These are phyloP conservation scores for Dryadomyces sulphureus DNA, from an alignment of 2,329 filamentous ascomycete genomes.

Conservation along the genomic window DNA sequence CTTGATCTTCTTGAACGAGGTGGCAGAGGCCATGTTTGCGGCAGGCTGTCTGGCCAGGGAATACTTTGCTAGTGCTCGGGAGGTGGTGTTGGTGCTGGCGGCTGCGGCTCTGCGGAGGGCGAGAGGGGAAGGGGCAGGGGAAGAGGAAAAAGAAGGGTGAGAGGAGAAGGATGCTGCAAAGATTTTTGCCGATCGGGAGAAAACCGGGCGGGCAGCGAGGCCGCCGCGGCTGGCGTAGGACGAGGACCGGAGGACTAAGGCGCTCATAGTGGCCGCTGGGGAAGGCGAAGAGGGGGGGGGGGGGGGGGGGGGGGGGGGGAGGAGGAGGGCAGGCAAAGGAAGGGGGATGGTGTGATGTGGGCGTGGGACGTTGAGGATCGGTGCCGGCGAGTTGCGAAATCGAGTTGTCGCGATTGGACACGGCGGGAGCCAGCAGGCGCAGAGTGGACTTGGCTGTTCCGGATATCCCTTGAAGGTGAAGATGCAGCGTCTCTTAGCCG, in stretches of 20 bases:
- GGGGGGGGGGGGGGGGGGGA: neutral
- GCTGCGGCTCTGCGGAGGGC: conserved; percentile 2
- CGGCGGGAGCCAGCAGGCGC: neutral
- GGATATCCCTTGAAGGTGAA: neutral
- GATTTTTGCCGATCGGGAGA: conserved; percentile 7
- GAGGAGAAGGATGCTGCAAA: conserved; percentile 5
- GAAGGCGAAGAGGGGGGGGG: neutral
- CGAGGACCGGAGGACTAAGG: conserved; percentile 7
- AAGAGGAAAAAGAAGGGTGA: conserved; percentile 1
- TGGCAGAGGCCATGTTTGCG: conserved; percentile 35
- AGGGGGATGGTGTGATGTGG: too few relatives aligned
- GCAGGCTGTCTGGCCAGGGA: neutral
- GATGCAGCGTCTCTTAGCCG: conserved; percentile 6
- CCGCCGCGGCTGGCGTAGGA: conserved; percentile 7
- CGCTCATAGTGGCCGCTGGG: conserved; percentile 6
- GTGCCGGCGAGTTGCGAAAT: conserved; percentile 1
- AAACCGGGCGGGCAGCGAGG: conserved; percentile 8
- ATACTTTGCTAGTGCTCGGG: neutral
- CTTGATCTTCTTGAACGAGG: conserved; percentile 66
- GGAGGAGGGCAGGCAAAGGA: neutral
- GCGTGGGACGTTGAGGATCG: neutral
- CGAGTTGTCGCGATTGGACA: conserved; percentile 8
- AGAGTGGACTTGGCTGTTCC: neutral
- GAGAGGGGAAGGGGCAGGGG: conserved; percentile 2
- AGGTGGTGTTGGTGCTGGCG: neutral